Percentiles rank a stretch among this genome's conserved stretches.
Evolutionary conservation across 345 rosid genomes (phyloP).

Genomic region (Rhizophora mangle): DNA sequence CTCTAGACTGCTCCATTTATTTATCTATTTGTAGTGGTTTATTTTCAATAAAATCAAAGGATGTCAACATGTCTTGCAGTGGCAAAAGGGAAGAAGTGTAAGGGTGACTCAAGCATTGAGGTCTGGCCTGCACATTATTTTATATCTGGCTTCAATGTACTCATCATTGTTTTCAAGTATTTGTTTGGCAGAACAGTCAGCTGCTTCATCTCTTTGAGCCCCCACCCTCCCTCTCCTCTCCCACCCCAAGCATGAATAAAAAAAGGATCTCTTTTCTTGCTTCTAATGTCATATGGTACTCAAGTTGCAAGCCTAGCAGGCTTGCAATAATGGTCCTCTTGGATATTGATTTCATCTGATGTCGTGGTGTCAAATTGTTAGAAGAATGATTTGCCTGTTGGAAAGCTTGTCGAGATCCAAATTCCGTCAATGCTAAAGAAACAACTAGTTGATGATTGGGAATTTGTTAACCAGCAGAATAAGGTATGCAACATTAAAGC

Average conservation of each 20-base stretch:
- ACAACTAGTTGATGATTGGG: conserved; percentile 90
- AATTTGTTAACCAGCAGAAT: conserved; percentile 65
- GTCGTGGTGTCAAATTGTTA: conserved; percentile 5
- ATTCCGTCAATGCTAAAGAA: conserved; percentile 72
- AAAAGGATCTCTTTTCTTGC: too few relatives aligned
- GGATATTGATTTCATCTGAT: not conserved
- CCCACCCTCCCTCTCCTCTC: too few relatives aligned
- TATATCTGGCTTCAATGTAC: conserved; percentile 3
- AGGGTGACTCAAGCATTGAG: conserved; percentile 72
- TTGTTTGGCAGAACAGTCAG: not conserved
- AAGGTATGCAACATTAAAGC: conserved; percentile 44
- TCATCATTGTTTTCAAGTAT: not conserved
- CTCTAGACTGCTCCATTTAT: not conserved
- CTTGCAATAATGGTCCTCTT: not conserved
- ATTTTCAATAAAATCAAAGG: not conserved
- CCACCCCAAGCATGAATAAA: too few relatives aligned
- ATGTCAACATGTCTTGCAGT: conserved; percentile 42
- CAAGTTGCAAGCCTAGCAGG: not conserved
- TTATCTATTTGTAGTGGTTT: too few relatives aligned
- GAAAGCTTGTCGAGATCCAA: conserved; percentile 74
- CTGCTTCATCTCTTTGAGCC: not conserved
- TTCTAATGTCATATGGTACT: too few relatives aligned
- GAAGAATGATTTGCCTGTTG: conserved; percentile 35
- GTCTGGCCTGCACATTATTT: conserved; percentile 38
- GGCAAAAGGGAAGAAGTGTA: conserved; percentile 78